These are phyloP conservation scores for Grosmannia serpens DNA, from an alignment of 2,329 filamentous ascomycete species.

Conservation along the genomic window DNA sequence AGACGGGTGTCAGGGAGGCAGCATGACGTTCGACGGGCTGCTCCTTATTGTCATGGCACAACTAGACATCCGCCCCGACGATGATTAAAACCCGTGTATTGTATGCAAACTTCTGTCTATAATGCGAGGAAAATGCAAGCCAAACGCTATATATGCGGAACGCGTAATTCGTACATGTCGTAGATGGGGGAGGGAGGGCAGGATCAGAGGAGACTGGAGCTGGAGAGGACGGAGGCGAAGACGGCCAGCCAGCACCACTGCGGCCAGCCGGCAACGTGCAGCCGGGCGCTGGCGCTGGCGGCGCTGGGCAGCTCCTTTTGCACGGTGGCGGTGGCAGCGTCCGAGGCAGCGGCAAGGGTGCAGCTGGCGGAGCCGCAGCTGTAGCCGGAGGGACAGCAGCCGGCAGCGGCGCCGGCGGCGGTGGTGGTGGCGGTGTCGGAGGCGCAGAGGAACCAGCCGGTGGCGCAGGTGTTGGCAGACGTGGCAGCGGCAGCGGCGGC, in stretches of 20 bases:
- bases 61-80: neutral
- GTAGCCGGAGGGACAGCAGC: slow-evolving; percentile 76
- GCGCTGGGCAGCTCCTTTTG: slow-evolving; percentile 36
- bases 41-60: no score
- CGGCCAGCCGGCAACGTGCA: neutral
- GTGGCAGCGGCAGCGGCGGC: slow-evolving; percentile 26
- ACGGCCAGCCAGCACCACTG: neutral
- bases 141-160: neutral
- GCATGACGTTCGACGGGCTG: no score
- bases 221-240: neutral
- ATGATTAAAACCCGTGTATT: neutral
- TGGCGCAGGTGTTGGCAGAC: slow-evolving; percentile 49
- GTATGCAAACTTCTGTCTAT: neutral
- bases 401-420: slow-evolving; percentile 53
- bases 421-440: slow-evolving; percentile 39
- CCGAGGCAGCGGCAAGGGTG: slow-evolving; percentile 35
- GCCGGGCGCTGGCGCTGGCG: neutral
- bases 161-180: neutral
- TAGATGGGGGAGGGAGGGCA: neutral
- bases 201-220: neutral
- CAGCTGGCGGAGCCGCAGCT: slow-evolving; percentile 63
- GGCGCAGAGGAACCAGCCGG: slow-evolving; percentile 67
- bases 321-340: slow-evolving; percentile 42
- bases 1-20: no score
- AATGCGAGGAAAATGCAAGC: neutral